Evolutionary conservation across 768 basidiomycete genomes (phyloP).

Genomic region (Solioccasus polychromus): DNA sequence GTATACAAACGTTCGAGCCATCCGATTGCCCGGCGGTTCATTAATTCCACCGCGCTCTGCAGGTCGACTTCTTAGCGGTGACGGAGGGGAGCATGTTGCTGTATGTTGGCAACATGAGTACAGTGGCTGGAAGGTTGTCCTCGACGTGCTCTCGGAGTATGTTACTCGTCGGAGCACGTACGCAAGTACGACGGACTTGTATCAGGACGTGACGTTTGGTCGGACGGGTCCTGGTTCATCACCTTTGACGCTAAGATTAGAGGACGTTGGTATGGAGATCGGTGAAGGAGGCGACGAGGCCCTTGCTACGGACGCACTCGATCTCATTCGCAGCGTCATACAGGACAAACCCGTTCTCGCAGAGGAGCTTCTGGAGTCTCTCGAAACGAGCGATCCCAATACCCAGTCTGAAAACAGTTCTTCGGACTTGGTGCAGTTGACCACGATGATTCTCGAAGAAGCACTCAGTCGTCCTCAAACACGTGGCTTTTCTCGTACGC

Average conservation of each 20-base stretch:
- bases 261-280: conserved; percentile 73
- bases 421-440: conserved; percentile 75
- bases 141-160: conserved; percentile 80
- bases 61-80: conserved; percentile 71
- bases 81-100: conserved; percentile 60
- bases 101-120: conserved; percentile 80
- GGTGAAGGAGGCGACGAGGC: conserved; percentile 58
- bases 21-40: conserved; percentile 75
- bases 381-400: conserved; percentile 41
- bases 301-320: conserved; percentile 69
- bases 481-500: conserved; percentile 47
- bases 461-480: conserved; percentile 54
- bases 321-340: conserved; percentile 76
- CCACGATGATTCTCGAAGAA: conserved; percentile 78
- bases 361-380: conserved; percentile 58
- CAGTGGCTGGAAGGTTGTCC: conserved; percentile 81
- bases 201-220: conserved; percentile 54
- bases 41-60: conserved; percentile 61
- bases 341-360: conserved; percentile 66
- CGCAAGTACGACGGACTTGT: conserved; percentile 36
- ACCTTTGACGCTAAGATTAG: conserved; percentile 47
- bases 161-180: conserved; percentile 55
- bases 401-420: conserved; percentile 51
- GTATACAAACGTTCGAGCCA: conserved; percentile 63
- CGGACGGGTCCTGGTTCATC: conserved; percentile 38